These are phyloP conservation scores for Trypanosoma theileri DNA, from an alignment of 208 protist genomes.

Conservation along the genomic window DNA sequence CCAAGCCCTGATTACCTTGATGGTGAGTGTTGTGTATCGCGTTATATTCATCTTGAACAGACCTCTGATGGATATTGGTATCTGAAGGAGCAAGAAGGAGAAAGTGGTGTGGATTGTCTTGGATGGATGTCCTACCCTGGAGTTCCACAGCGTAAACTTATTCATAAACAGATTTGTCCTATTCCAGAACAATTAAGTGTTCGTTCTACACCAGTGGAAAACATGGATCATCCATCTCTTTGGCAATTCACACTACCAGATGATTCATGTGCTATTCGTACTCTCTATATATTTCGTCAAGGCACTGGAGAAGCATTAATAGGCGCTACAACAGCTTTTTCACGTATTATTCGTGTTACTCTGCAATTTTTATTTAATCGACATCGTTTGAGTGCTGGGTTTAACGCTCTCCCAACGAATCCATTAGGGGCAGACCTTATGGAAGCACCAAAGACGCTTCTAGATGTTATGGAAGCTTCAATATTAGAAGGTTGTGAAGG, in stretches of 20 bases:
- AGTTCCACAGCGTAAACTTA: conserved; percentile 39
- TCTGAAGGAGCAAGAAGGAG: conserved; percentile 31
- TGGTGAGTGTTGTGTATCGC: conserved; percentile 63
- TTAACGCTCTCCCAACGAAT: conserved; percentile 52
- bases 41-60: conserved; percentile 41
- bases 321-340: conserved; percentile 43
- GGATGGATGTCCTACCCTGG: conserved; percentile 70
- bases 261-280: neutral
- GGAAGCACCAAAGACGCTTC: conserved; percentile 27
- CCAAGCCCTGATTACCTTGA: conserved; percentile 50
- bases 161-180: conserved; percentile 46
- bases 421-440: conserved; percentile 44
- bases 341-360: conserved; percentile 60
- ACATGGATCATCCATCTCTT: conserved; percentile 45
- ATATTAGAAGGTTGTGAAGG: conserved; percentile 12
- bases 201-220: conserved; percentile 42
- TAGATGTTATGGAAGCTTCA: conserved; percentile 36
- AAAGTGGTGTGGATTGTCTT: conserved; percentile 10
- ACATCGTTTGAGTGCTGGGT: conserved; percentile 35
- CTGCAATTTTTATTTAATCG: conserved; percentile 57
- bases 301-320: conserved; percentile 45
- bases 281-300: conserved; percentile 35
- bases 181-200: conserved; percentile 37
- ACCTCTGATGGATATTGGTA: conserved; percentile 40
- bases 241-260: conserved; percentile 34